Base-by-base conservation (phyloP, 2,329 filamentous ascomycete species). In the Macroventuria anomochaeta region DNA sequence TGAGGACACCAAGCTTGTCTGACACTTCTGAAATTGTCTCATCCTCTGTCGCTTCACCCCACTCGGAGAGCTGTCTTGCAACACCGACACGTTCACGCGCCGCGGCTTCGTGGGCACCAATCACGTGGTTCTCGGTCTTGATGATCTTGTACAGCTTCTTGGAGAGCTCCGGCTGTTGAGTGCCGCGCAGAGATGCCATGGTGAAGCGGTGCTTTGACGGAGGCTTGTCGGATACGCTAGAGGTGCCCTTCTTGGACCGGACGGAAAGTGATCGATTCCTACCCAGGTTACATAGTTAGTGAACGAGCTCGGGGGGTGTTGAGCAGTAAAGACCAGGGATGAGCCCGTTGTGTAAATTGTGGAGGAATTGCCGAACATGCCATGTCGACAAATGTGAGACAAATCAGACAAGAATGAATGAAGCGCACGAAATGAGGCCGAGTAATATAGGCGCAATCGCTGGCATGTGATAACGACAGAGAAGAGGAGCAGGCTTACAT, bases 1-100 rank as follows among this genome's bases (percentile, higher is more conserved):
- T 81, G 66, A 99, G 80, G 32, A 97, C 93, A 44, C 92, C 95
- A 46, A 99, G 83, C 82, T 99, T 99, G 82, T 97, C 95, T 54
- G 90, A 92, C 64, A 99, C 85, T 72, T 97, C 95, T 46, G 86
- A 91, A 68, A 97, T 82, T 44, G 87, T 86, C 57, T 96, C 91
- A 69, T 99, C 95, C 46, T 86, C 85, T 2, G 93, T 97, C 55
- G 90, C 85, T 78, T 97, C 93, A 53, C 95, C 95, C 95, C 95
- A 99, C 64, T 97, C 93, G 7, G 91, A 96, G 37, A 99, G 85
- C 79, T 97, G 93, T 10, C 87, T 86, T 13, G 93, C 95, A 68
- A 97, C 92, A 42, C 86, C 85, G 56, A 91, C 79, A 52, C 92
- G 90, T 79, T 97, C 93, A 55, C 88, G 89, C 41, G 88, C 91